Evolutionary conservation across 2,329 filamentous ascomycete species (phyloP).

Genomic region (Colletotrichum cereale): DNA sequence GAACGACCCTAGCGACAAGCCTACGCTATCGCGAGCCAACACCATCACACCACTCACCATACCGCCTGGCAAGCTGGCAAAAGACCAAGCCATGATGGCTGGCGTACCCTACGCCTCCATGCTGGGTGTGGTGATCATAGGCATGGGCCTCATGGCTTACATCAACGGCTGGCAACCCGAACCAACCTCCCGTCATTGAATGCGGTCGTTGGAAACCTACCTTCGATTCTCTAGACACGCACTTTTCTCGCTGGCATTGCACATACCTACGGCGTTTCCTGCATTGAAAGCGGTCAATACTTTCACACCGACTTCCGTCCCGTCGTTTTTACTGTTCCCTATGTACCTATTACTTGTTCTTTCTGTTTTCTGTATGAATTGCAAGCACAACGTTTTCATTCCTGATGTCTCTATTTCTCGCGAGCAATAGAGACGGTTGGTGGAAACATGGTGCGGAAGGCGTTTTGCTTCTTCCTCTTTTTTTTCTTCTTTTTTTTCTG

Average conservation of each 20-base stretch:
- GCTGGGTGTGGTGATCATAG: conserved; percentile 83
- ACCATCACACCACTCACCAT: conserved; percentile 61
- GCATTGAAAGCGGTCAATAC: conserved; percentile 39
- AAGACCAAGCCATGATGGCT: conserved; percentile 62
- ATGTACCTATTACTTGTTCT: conserved; percentile 30
- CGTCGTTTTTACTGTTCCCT: conserved; percentile 23
- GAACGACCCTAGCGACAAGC: conserved; percentile 54
- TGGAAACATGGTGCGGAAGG: conserved; percentile 23
- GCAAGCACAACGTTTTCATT: conserved; percentile 18
- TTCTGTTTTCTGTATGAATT: conserved; percentile 28
- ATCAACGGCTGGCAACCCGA: conserved; percentile 82
- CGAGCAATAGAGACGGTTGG: conserved; percentile 31
- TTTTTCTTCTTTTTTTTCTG: not conserved
- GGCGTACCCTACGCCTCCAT: conserved; percentile 84
- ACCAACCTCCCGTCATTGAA: conserved; percentile 51
- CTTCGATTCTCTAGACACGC: conserved; percentile 32
- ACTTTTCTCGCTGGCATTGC: conserved; percentile 29
- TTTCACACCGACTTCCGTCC: conserved; percentile 24
- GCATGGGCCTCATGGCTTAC: conserved; percentile 88
- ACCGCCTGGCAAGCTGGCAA: conserved; percentile 55
- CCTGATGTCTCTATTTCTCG: conserved; percentile 27
- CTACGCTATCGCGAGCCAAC: conserved; percentile 61
- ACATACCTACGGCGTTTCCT: conserved; percentile 38
- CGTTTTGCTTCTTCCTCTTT: conserved; percentile 3
- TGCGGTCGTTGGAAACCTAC: not conserved